Base-by-base conservation (phyloP, 345 rosid genomes). In the Erodium maritimum region DNA sequence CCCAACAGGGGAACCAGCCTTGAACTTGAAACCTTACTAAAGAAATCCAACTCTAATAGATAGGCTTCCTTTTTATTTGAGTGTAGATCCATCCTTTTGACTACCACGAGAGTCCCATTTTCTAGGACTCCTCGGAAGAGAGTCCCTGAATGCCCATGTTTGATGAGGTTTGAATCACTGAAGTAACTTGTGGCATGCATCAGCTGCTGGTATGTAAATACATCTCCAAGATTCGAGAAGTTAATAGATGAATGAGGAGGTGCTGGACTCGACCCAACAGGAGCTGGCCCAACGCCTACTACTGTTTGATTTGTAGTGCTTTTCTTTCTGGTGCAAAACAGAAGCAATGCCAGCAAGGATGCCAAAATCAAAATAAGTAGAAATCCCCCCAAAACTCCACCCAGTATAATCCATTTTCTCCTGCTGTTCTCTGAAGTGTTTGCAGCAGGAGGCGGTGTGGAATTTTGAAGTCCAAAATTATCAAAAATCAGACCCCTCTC, bases 91-190 rank as follows among this genome's bases (percentile, higher is more conserved):
- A 90, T 75, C 83, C 69, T 90, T 65, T 90, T 94, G 23, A 94
- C 61, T 53, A 87, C 90, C 58, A 87, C 70, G 45, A 79, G 80
- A 56, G 57, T 56, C 21, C 88, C 87, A 56, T 77, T 82, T 19
- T 77, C 99, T 60, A 87, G 65, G 59, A 77, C 52, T 48, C 95
- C 99, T 59, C 70, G 82, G 71, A 78, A 94, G 25, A 94, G 84
- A 71, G 73, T 85, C 55, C 99, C 99, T 0, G 99, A 94, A 63
- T 90, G 99, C 33, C 99, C 99, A 22, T 79, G 74, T 74, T 85
- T 94, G 54, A 94, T 84, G 69, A 94, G 83, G 71, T 80, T 90
- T 1, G 71, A 72, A 50, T 85, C 97, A 63, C 58, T 75, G 55
- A 90, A 87, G 13, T 82, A 81, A 57, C 75, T 77, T 4, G 96